phyloP scores from a whole-genome alignment of 768 basidiomycete species.

The Neoboletus magnificus region DNA sequence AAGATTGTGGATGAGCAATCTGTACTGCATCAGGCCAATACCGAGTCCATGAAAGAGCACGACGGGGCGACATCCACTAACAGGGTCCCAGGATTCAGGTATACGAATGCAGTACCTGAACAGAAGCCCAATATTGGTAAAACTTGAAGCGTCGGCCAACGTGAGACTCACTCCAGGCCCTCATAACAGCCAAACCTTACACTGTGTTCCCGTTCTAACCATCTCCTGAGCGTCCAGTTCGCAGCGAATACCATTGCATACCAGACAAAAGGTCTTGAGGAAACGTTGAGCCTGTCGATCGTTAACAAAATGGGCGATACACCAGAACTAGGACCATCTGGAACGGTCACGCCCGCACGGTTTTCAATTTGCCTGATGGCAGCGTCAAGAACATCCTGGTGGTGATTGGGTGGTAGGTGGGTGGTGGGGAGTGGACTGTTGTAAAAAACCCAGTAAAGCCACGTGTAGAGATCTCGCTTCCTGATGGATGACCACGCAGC shows the following conservation, averaged over 20 bases:
- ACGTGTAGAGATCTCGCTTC: slow-evolving; percentile 58
- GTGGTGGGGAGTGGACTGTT: slow-evolving; percentile 57
- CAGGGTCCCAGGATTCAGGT: slow-evolving; percentile 62
- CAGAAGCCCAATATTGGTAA: background rate
- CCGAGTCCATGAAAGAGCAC: slow-evolving; percentile 90
- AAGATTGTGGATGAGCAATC: slow-evolving; percentile 56
- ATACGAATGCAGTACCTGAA: slow-evolving; percentile 70
- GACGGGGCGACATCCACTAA: slow-evolving; percentile 60
- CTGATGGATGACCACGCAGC: slow-evolving; percentile 72
- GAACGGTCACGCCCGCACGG: slow-evolving; percentile 63
- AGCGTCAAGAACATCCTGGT: slow-evolving; percentile 52
- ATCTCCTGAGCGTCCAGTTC: slow-evolving; percentile 47
- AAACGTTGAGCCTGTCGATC: slow-evolving; percentile 70
- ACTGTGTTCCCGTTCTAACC: slow-evolving; percentile 41
- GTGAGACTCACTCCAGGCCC: slow-evolving; percentile 61
- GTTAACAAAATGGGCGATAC: slow-evolving; percentile 64
- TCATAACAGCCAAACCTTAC: slow-evolving; percentile 48
- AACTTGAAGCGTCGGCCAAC: background rate
- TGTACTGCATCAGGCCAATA: slow-evolving; percentile 73
- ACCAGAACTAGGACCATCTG: slow-evolving; percentile 53
- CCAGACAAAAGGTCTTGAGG: slow-evolving; percentile 64
- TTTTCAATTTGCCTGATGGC: slow-evolving; percentile 64
- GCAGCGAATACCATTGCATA: slow-evolving; percentile 50
- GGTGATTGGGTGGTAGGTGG: slow-evolving; percentile 44
- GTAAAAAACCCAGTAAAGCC: slow-evolving; percentile 85